A percentile compares a stretch with the other conserved stretches of the same genome.
These are phyloP conservation scores for Talaromyces sp. DNA, from an alignment of 2,329 filamentous ascomycete species.

Conservation along the genomic window DNA sequence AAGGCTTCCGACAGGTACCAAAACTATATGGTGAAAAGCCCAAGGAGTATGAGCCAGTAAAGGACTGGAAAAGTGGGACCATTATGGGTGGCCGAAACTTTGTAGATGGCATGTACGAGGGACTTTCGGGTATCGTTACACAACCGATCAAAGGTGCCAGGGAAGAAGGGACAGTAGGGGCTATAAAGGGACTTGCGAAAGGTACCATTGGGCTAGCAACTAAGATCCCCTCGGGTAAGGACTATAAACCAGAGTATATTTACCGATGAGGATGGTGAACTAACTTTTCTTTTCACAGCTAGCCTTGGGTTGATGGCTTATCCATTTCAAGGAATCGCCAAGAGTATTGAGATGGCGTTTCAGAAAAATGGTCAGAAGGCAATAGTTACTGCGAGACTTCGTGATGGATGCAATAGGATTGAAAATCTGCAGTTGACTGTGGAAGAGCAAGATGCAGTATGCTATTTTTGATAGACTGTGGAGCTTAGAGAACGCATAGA, in stretches of 20 bases:
- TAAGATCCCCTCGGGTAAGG: slow-evolving; percentile 21
- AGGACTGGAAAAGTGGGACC: slow-evolving; percentile 35
- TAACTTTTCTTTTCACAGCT: neutral
- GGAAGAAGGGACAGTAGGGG: slow-evolving; percentile 34
- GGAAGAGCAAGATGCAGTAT: too few species aligned
- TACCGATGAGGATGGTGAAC: neutral
- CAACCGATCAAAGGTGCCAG: slow-evolving; percentile 31
- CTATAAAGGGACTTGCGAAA: slow-evolving; percentile 32
- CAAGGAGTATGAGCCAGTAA: slow-evolving; percentile 34
- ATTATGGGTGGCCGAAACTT: slow-evolving; percentile 37
- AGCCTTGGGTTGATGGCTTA: neutral
- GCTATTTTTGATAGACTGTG: too few species aligned
- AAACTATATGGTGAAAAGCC: slow-evolving; percentile 38
- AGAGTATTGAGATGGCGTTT: neutral
- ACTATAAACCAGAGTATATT: too few species aligned
- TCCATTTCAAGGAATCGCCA: neutral
- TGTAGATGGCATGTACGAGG: slow-evolving; percentile 33
- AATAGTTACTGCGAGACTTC: too few species aligned
- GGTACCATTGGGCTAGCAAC: slow-evolving; percentile 18
- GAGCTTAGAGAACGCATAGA: too few species aligned
- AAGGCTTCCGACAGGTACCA: slow-evolving; percentile 38
- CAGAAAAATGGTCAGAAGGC: too few species aligned
- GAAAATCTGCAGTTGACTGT: too few species aligned
- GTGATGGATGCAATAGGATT: too few species aligned
- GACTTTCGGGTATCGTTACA: slow-evolving; percentile 31